These are phyloP conservation scores for Chaetomium sp. DNA, from an alignment of 2,329 filamentous ascomycete genomes.

Conservation along the genomic window DNA sequence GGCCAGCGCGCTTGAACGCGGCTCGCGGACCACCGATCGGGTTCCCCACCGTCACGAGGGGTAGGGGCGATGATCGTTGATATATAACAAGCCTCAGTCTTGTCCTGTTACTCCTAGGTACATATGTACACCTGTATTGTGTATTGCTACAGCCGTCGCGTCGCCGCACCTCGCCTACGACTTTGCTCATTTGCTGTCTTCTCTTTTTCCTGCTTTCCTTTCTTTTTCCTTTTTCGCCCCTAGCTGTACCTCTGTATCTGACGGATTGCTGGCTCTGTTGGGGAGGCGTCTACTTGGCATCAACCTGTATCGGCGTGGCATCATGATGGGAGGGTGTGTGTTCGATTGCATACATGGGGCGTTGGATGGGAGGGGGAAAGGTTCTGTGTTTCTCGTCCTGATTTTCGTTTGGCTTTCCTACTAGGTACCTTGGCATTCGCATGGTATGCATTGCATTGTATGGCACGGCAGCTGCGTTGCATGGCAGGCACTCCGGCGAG, in stretches of 20 bases:
- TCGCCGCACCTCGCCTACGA: neutral
- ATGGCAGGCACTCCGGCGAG: neutral
- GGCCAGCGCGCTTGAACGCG: constrained; percentile 3
- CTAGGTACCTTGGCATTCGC: neutral
- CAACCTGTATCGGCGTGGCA: constrained; percentile 8
- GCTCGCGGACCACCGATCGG: neutral
- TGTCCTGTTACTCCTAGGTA: constrained; percentile 1
- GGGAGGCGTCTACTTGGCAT: neutral
- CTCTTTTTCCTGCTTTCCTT: neutral
- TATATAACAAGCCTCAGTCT: constrained; percentile 2
- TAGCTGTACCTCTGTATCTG: neutral
- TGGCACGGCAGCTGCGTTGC: neutral
- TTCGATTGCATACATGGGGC: constrained; percentile 21
- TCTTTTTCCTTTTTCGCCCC: neutral
- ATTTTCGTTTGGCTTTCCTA: neutral
- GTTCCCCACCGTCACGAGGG: neutral
- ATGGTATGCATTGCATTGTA: neutral
- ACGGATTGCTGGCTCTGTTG: neutral
- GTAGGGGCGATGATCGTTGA: neutral
- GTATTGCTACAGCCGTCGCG: constrained; percentile 17
- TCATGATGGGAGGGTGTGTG: constrained; percentile 1
- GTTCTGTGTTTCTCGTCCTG: neutral
- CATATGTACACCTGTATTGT: constrained; percentile 12
- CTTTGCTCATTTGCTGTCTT: constrained; percentile 13
- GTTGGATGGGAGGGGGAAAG: neutral